Evolutionary conservation across 2,329 filamentous ascomycete species (phyloP).

Genomic region (Alternaria ethzedia): DNA sequence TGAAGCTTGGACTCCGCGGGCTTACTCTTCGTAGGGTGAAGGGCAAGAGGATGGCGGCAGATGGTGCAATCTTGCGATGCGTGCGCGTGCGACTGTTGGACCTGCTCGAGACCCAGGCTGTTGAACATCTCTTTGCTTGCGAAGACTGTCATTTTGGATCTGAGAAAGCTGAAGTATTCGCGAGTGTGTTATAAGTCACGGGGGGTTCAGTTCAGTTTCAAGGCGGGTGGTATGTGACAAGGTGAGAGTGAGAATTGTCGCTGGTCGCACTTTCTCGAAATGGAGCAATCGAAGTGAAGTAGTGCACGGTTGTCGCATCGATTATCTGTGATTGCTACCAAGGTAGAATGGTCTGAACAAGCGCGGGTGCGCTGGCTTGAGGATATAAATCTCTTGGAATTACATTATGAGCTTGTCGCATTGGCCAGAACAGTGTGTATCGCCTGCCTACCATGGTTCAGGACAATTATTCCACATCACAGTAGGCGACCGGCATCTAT

Average conservation of each 20-base stretch:
- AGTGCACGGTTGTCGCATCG: neutral
- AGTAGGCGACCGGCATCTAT: neutral
- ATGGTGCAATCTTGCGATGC: conserved; percentile 25
- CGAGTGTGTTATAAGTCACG: neutral
- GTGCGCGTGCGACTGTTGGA: conserved; percentile 12
- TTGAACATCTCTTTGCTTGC: conserved; percentile 19
- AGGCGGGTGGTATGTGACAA: neutral
- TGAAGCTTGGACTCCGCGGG: conserved; percentile 6
- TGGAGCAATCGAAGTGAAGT: neutral
- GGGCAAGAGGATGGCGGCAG: conserved; percentile 17
- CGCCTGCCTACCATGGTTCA: neutral
- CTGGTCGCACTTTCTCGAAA: neutral
- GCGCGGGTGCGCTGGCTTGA: neutral
- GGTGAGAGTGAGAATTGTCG: neutral
- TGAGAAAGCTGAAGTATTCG: neutral
- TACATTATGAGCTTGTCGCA: neutral
- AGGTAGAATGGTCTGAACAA: too few species aligned
- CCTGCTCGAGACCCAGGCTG: conserved; percentile 11
- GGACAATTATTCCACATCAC: neutral
- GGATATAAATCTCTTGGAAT: neutral
- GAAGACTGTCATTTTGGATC: conserved; percentile 18
- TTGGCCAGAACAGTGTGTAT: neutral
- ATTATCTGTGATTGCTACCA: neutral
- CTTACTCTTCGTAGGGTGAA: conserved; percentile 1
- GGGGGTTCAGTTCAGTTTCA: neutral